Percentiles rank a stretch among this genome's conserved stretches.
phyloP scores from a whole-genome alignment of 768 basidiomycete species.

The Xerocomus potaroensis region DNA sequence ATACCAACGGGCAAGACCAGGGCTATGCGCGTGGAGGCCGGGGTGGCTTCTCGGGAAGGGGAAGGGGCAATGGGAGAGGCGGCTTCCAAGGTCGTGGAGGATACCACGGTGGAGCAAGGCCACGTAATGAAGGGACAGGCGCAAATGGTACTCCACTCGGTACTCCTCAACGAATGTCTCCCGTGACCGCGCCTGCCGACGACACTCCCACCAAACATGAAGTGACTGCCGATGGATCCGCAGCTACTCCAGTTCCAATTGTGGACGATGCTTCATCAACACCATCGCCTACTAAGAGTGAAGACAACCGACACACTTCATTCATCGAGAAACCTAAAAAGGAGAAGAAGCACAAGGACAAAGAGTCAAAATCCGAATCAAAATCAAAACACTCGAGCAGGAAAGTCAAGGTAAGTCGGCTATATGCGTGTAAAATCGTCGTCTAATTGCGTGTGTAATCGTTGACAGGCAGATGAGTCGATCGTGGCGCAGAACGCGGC shows the following conservation, averaged over 20 bases:
- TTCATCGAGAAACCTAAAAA: slow-evolving; percentile 14
- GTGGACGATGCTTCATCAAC: neutral
- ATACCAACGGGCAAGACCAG: slow-evolving; percentile 15
- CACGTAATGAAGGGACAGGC: slow-evolving; percentile 42
- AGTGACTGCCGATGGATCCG: neutral
- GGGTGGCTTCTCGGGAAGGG: slow-evolving; percentile 20
- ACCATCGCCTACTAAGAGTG: slow-evolving; percentile 1
- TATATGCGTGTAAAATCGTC: slow-evolving; percentile 1
- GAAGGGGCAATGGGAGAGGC: slow-evolving; percentile 35
- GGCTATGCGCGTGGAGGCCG: slow-evolving; percentile 14
- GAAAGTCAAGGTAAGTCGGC: slow-evolving; percentile 12
- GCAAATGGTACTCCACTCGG: slow-evolving; percentile 73
- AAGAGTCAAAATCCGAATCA: slow-evolving; percentile 13
- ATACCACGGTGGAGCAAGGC: slow-evolving; percentile 24
- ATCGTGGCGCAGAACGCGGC: neutral
- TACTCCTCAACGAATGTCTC: slow-evolving; percentile 49
- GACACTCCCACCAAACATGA: neutral
- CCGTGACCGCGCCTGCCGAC: slow-evolving; percentile 29
- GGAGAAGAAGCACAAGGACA: slow-evolving; percentile 18
- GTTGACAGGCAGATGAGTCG: slow-evolving; percentile 3
- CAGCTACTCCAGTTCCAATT: neutral
- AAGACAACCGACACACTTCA: neutral
- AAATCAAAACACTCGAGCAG: slow-evolving; percentile 3
- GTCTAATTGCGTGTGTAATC: slow-evolving; percentile 9
- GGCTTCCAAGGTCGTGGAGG: slow-evolving; percentile 23